Conservation (phyloP, 2,329 filamentous ascomycete species). For the Diplodia scrobiculata region DNA sequence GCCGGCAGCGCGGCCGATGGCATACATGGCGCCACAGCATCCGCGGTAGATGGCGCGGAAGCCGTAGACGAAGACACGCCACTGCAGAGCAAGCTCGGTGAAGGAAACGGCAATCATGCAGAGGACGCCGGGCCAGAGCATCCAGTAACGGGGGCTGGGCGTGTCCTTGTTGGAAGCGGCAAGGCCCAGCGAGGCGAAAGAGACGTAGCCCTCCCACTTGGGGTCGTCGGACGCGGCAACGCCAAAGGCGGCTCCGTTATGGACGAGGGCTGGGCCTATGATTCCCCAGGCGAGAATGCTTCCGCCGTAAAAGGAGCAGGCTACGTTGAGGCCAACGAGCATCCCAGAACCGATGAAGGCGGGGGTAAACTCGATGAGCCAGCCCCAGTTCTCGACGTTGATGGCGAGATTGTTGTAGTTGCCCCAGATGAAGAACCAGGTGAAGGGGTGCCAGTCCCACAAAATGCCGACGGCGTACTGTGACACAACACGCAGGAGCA, state of each 20-base stretch:
- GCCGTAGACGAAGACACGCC: conserved; percentile 51
- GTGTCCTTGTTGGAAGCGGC: conserved; percentile 45
- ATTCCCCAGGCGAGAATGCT: conserved; percentile 60
- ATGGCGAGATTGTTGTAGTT: conserved; percentile 55
- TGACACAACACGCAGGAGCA: conserved; percentile 58
- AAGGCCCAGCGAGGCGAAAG: conserved; percentile 46
- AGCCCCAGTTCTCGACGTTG: conserved; percentile 63
- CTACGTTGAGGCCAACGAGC: conserved; percentile 59
- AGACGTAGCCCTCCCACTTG: conserved; percentile 50
- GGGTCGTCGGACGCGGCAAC: conserved; percentile 42
- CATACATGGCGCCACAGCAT: conserved; percentile 49
- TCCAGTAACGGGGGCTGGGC: conserved; percentile 56
- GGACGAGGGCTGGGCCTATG: conserved; percentile 60
- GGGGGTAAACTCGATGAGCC: conserved; percentile 62
- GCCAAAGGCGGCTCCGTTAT: conserved; percentile 55
- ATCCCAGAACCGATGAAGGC: conserved; percentile 57
- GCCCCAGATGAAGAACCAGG: conserved; percentile 60
- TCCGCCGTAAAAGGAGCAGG: conserved; percentile 60
- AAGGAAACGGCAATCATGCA: conserved; percentile 56
- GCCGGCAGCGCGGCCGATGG: conserved; percentile 45
- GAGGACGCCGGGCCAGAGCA: conserved; percentile 56
- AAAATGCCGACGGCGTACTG: conserved; percentile 63
- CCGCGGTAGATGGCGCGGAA: conserved; percentile 55
- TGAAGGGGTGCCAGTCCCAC: conserved; percentile 61
- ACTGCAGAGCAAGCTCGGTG: conserved; percentile 50